Base-by-base conservation (phyloP, 768 basidiomycete species). In the Lactarius evosmus region DNA sequence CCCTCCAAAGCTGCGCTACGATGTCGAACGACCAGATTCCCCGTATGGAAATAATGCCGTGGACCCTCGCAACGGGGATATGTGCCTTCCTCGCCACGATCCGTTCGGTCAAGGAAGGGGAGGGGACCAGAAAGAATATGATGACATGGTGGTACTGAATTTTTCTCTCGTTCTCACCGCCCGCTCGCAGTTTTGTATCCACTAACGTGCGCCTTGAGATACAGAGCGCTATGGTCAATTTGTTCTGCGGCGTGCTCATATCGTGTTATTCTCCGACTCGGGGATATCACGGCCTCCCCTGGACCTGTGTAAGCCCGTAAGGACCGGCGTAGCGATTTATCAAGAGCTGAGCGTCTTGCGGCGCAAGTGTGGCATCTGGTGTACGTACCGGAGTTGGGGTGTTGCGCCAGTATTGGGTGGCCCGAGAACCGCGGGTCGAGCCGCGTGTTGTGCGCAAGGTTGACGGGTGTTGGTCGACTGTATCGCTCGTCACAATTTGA, bases 11-110 rank as follows among this genome's bases (percentile, higher is more conserved):
- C 29, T 44, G 36, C 19, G 58, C 58, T 7, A 58, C 50, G 16
- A 51, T 12, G 38, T 64, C 63, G 25, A 59, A 27, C 12, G 63
- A 59, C 46, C 25, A 41, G 25, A 32, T 32, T 22, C 52, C 30
- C 27, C 34, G 51, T 29, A 65, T 40, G 30, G 32, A n/a, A 22
- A 54, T 34, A 27, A 12, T 34, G 22, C 57, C 51, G 9, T 30
- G 5, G 9, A n/a, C 29, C 29, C 9, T 52, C 51, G 29, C 17
- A 32, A 30, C 19, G 51, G 8, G 19, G 17, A 52, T 52, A 30
- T 51, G 11, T 14, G 1, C 44, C 44, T n/a, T 22, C 6, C 17
- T 27, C 29, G 16, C 30, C 51, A 19, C 16, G 17, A 29, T 17
- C 51, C 9, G 11, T 19, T 32, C 25, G 22, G 6, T 25, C 12